These are phyloP conservation scores for Pyrenophora seminiperda DNA, from an alignment of 2,329 filamentous ascomycete genomes.

Conservation along the genomic window DNA sequence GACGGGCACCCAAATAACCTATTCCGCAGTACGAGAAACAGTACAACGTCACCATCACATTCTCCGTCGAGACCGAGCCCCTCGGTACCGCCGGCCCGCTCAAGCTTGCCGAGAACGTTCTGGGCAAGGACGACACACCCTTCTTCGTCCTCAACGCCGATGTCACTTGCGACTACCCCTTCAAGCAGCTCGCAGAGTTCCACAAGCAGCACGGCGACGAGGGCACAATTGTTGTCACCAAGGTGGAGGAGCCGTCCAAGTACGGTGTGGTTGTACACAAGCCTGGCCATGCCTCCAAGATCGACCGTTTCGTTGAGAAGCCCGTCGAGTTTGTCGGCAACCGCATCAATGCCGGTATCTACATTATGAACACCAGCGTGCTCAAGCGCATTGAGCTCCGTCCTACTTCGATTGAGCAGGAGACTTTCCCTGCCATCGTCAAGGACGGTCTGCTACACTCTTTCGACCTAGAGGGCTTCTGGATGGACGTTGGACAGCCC, in stretches of 20 bases:
- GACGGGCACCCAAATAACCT: constrained; percentile 18
- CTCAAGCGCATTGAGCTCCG: constrained; percentile 92
- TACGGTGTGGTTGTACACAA: constrained; percentile 99
- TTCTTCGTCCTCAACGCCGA: constrained; percentile 99
- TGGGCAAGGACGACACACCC: constrained; percentile 89
- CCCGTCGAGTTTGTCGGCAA: constrained; percentile 98
- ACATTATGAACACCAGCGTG: constrained; percentile 93
- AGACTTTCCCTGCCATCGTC: constrained; percentile 95
- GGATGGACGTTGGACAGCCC: constrained; percentile 99
- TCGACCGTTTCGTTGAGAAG: constrained; percentile 99
- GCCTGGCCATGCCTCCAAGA: constrained; percentile 84
- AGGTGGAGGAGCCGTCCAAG: constrained; percentile 98
- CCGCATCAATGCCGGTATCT: constrained; percentile 98
- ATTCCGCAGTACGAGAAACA: constrained; percentile 75
- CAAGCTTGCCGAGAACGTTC: constrained; percentile 90
- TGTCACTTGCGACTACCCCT: constrained; percentile 97
- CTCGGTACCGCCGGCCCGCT: constrained; percentile 93
- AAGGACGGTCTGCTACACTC: constrained; percentile 90
- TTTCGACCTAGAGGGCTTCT: constrained; percentile 95
- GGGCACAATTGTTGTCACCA: constrained; percentile 97
- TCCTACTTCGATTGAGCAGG: constrained; percentile 97
- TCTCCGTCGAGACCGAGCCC: constrained; percentile 95
- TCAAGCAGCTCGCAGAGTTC: constrained; percentile 86
- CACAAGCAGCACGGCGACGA: constrained; percentile 93
- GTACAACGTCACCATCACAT: constrained; percentile 94